Evolutionary conservation across 2,329 filamentous ascomycete species (phyloP).

Genomic region (Epichloe coenophiala): DNA sequence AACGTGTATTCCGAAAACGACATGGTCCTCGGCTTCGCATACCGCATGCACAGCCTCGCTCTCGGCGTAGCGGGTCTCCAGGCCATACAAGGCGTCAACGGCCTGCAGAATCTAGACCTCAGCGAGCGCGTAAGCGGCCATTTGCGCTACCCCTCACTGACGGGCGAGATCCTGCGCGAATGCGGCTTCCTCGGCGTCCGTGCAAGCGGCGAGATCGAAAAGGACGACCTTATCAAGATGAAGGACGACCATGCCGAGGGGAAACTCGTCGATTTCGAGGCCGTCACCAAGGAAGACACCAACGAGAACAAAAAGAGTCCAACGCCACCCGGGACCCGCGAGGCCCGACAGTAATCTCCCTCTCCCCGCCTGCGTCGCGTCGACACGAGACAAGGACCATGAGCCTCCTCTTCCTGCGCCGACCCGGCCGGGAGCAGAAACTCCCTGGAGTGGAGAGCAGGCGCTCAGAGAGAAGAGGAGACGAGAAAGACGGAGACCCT

Average conservation of each 20-base stretch:
- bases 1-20: slow-evolving; percentile 86
- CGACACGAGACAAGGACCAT: slow-evolving; percentile 1
- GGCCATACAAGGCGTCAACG: slow-evolving; percentile 51
- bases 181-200: slow-evolving; percentile 37
- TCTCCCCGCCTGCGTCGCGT: slow-evolving; percentile 12
- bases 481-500: not conserved
- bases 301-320: not conserved
- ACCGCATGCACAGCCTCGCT: slow-evolving; percentile 71
- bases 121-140: slow-evolving; percentile 40
- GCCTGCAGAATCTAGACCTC: slow-evolving; percentile 45
- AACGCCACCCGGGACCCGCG: slow-evolving; percentile 14
- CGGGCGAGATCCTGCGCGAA: slow-evolving; percentile 35
- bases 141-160: slow-evolving; percentile 36
- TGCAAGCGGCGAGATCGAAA: slow-evolving; percentile 33
- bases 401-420: not conserved
- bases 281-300: not conserved
- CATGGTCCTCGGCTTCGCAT: slow-evolving; percentile 75
- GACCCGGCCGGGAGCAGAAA: not conserved
- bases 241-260: slow-evolving; percentile 23
- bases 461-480: no score
- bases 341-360: slow-evolving; percentile 13
- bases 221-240: slow-evolving; percentile 36
- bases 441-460: no score
- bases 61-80: slow-evolving; percentile 76
- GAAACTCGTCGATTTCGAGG: slow-evolving; percentile 19